phyloP scores from a whole-genome alignment of 495 filamentous ascomycete genomes.

The Daldinia grandis region DNA sequence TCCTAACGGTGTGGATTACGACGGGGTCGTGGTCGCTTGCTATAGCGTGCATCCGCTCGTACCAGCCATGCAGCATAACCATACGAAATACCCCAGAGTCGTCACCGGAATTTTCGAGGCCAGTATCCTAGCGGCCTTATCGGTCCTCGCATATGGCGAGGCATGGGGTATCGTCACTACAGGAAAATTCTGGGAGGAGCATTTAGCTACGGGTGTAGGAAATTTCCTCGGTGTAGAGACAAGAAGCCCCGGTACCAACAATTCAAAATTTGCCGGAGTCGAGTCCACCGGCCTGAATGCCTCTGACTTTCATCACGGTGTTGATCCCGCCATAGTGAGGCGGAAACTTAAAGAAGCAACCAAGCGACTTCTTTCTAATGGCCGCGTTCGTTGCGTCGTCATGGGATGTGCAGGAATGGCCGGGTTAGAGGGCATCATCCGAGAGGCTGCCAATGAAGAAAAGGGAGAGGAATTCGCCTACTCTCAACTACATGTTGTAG shows the following conservation, averaged over 20 bases:
- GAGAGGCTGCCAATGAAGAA: constrained; percentile 69
- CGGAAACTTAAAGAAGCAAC: constrained; percentile 74
- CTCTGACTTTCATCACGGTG: constrained; percentile 76
- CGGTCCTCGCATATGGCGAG: constrained; percentile 49
- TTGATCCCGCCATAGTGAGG: constrained; percentile 68
- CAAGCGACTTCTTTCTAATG: constrained; percentile 64
- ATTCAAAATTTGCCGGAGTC: constrained; percentile 73
- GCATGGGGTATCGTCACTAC: constrained; percentile 92
- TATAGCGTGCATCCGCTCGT: constrained; percentile 90
- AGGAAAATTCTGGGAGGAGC: constrained; percentile 79
- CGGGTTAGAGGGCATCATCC: constrained; percentile 83
- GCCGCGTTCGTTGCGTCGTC: constrained; percentile 70
- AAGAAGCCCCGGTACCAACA: constrained; percentile 1
- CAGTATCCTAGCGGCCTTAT: constrained; percentile 68
- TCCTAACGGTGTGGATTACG: constrained; percentile 63
- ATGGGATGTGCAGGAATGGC: constrained; percentile 93
- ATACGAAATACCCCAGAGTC: constrained; percentile 32
- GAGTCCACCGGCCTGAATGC: constrained; percentile 86
- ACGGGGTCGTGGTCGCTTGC: constrained; percentile 87
- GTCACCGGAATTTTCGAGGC: constrained; percentile 92
- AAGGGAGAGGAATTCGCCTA: constrained; percentile 68
- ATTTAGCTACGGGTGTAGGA: constrained; percentile 70
- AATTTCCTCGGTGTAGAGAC: constrained; percentile 58
- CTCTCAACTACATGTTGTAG: constrained; percentile 72
- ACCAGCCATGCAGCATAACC: constrained; percentile 57